Percentiles rank a stretch among this genome's conserved stretches.
Conservation (phyloP, 2,329 filamentous ascomycete species). For the Cladobotryum protrusum region DNA sequence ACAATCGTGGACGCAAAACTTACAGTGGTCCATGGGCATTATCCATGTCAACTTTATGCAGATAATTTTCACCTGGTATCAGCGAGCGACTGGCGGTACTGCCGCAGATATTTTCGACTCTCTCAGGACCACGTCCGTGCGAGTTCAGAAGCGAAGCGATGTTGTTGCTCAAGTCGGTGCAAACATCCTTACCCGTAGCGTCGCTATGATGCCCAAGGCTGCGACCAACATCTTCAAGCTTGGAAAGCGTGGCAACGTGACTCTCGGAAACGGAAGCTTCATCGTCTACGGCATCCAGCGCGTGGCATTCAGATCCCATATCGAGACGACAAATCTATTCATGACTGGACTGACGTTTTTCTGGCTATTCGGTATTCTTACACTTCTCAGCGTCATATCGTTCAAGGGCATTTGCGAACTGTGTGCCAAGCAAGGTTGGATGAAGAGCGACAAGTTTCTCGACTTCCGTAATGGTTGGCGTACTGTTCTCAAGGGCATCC, state of each 20-base stretch:
- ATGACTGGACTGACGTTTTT: slow-evolving; percentile 87
- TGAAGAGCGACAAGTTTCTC: slow-evolving; percentile 77
- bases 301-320: slow-evolving; percentile 76
- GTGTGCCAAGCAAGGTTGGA: slow-evolving; percentile 64
- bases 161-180: slow-evolving; percentile 31
- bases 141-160: slow-evolving; percentile 61
- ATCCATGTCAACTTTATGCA: slow-evolving; percentile 80
- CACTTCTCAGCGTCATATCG: slow-evolving; percentile 61
- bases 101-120: slow-evolving; percentile 74
- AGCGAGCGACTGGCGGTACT: slow-evolving; percentile 80
- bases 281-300: slow-evolving; percentile 76
- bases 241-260: slow-evolving; percentile 45
- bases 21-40: slow-evolving; percentile 96
- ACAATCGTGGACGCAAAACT: slow-evolving; percentile 89
- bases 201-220: slow-evolving; percentile 42
- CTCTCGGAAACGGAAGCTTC: slow-evolving; percentile 46
- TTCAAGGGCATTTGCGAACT: slow-evolving; percentile 80
- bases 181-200: slow-evolving; percentile 46
- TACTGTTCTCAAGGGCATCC: slow-evolving; percentile 83
- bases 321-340: slow-evolving; percentile 88
- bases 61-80: slow-evolving; percentile 86
- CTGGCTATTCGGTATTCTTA: slow-evolving; percentile 70
- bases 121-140: slow-evolving; percentile 67
- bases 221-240: slow-evolving; percentile 35
- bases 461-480: slow-evolving; percentile 94